Base-by-base conservation (phyloP, 2,329 filamentous ascomycete species). In the Fusarium euwallaceae region DNA sequence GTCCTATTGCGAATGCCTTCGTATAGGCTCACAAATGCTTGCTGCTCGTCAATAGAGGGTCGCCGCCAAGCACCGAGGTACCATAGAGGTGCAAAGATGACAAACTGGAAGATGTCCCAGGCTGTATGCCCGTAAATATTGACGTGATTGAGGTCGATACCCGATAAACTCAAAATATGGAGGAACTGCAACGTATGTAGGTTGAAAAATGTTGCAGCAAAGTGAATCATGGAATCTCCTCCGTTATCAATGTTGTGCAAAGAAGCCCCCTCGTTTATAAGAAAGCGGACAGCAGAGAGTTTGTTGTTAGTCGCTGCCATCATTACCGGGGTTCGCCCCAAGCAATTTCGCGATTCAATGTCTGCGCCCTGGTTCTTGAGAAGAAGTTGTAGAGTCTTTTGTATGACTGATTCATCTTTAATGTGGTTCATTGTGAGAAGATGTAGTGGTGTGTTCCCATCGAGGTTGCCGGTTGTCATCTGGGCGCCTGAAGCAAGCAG, bases 401-500 rank as follows among this genome's bases (percentile, higher is more conserved):
- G 12, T 2, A n/a, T 16, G 16, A 9, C 27, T 32, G n/a, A 9
- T 20, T 34, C 41, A 10, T 51, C 43, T 51, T 9, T 4, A 36
- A 36, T 36, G 6, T 22, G 34, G 17, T 10, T 27, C 8, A 24
- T 20, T 8, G 16, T 11, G 2, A 70, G 51, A 1, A 2, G 7
- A 29, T 64, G 53, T 22, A 70, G 8, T 16, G 56, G 37, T 4
- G 55, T 60, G 2, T 12, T 2, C 6, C 53, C 45, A 24, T 39
- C 17, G 4, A 2, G 2, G 12, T 61, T 20, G 43, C 60, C n/a
- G 20, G 43, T 12, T 16, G 68, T 20, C 4, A 32, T 10, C 9
- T 43, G 37, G 24, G 70, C 64, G n/a, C 70, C 67, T 32, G 51
- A 20, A 4, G 20, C 14, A 20, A 70, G 55, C 24, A 72, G 41